These are phyloP conservation scores for Arthrobotrys iridis DNA, from an alignment of 2,329 filamentous ascomycete genomes.

Conservation along the genomic window DNA sequence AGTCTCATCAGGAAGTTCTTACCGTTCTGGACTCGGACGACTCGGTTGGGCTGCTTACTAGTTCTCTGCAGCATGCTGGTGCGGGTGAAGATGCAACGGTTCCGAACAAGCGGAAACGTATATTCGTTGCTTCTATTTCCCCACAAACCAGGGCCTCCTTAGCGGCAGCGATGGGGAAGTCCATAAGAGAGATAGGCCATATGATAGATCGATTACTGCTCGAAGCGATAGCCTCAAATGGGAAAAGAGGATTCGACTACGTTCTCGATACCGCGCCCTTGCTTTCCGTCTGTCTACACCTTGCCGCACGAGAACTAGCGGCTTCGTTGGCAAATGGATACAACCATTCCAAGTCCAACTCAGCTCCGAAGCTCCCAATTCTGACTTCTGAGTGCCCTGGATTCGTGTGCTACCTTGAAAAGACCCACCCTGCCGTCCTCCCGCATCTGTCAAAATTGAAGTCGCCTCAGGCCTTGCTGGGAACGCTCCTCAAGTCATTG, in stretches of 20 bases:
- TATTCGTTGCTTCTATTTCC: slow-evolving; percentile 92
- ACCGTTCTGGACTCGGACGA: slow-evolving; percentile 68
- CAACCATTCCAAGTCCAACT: slow-evolving; percentile 58
- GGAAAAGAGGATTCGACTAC: slow-evolving; percentile 82
- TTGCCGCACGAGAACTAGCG: slow-evolving; percentile 77
- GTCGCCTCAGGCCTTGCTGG: slow-evolving; percentile 90
- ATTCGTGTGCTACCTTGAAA: slow-evolving; percentile 99
- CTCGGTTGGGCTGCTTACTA: slow-evolving; percentile 35
- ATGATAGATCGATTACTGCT: slow-evolving; percentile 83
- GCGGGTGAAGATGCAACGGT: slow-evolving; percentile 61
- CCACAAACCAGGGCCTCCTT: slow-evolving; percentile 90
- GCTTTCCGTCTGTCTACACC: slow-evolving; percentile 82
- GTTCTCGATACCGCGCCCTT: slow-evolving; percentile 88
- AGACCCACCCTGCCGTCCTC: slow-evolving; percentile 92
- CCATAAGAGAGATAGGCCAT: slow-evolving; percentile 76
- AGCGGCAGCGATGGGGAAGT: slow-evolving; percentile 81
- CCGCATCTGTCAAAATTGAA: slow-evolving; percentile 91
- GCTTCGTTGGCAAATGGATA: slow-evolving; percentile 59
- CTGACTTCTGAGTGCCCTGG: slow-evolving; percentile 92
- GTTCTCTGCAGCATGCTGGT: slow-evolving; percentile 65
- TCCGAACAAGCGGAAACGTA: slow-evolving; percentile 60
- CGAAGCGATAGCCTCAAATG: slow-evolving; percentile 73
- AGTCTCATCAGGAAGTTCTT: slow-evolving; percentile 92
- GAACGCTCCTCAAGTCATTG: slow-evolving; percentile 87
- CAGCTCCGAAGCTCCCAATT: slow-evolving; percentile 69